phyloP scores from a whole-genome alignment of 257 asterid genomes.

The Petunia secreta region DNA sequence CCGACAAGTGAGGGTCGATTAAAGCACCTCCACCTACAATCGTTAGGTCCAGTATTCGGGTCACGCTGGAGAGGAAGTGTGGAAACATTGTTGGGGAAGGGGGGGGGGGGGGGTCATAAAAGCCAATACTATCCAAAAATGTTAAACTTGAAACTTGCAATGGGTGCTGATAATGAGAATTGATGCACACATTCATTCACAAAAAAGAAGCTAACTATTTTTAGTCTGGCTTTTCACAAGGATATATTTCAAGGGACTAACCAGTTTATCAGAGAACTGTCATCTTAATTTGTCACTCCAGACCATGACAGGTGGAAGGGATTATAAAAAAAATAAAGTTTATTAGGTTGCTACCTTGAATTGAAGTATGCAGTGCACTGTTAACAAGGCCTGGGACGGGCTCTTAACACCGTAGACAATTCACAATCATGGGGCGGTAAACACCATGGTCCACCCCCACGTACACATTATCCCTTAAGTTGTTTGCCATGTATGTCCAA shows the following conservation, averaged over 20 bases:
- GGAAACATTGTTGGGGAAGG: too few relatives aligned
- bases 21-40: too few relatives aligned
- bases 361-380: slow-evolving; percentile 22
- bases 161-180: background rate
- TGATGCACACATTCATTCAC: background rate
- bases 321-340: background rate
- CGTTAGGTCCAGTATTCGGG: too few relatives aligned
- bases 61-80: too few relatives aligned
- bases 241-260: background rate
- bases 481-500: background rate
- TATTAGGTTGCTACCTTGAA: background rate
- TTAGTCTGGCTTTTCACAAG: background rate
- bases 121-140: background rate
- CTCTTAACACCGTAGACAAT: background rate
- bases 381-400: background rate
- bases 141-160: background rate
- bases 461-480: background rate
- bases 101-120: background rate
- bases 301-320: background rate
- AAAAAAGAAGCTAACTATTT: background rate
- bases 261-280: background rate
- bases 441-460: background rate
- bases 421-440: background rate
- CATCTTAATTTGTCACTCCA: background rate
- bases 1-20: too few relatives aligned